Conservation (phyloP, 2,329 filamentous ascomycete genomes). For the Colletotrichum chrysophilum region DNA sequence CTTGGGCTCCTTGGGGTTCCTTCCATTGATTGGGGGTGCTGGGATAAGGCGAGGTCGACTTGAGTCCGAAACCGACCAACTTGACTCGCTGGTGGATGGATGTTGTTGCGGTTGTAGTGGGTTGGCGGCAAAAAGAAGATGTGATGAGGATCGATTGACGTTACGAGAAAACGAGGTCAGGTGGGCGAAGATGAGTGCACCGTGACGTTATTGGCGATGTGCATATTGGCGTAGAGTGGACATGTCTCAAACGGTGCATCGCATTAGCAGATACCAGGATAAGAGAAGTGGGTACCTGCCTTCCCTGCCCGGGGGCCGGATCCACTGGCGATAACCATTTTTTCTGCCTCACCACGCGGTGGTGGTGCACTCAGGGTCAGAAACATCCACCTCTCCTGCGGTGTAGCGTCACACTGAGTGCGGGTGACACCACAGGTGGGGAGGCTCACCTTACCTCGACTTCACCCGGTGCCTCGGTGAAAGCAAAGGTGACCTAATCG, state of each 20-base stretch:
- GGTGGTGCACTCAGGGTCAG: not conserved
- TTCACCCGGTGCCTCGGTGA: not conserved
- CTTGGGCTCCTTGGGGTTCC: not conserved
- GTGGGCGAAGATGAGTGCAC: not conserved
- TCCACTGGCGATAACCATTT: not conserved
- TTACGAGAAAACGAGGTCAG: not conserved
- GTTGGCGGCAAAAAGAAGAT: not conserved
- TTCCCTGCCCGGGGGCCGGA: not conserved
- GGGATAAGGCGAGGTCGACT: not conserved
- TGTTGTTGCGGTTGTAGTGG: not conserved
- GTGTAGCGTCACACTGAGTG: not conserved
- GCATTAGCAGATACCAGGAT: not conserved
- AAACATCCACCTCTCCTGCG: not conserved
- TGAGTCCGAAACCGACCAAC: not conserved
- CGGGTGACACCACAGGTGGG: not conserved
- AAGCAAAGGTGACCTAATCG: not conserved
- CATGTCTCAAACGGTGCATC: not conserved
- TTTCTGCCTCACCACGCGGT: not conserved
- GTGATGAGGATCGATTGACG: not conserved
- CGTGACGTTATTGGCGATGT: not conserved
- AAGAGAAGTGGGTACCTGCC: not conserved
- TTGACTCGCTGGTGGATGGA: not conserved
- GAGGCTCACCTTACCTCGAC: not conserved
- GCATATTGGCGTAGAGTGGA: not conserved
- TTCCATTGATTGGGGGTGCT: not conserved